A percentile compares a stretch with the other conserved stretches of the same genome.
phyloP scores from a whole-genome alignment of 2,329 filamentous ascomycete species.

The Alternaria incomplexa region DNA sequence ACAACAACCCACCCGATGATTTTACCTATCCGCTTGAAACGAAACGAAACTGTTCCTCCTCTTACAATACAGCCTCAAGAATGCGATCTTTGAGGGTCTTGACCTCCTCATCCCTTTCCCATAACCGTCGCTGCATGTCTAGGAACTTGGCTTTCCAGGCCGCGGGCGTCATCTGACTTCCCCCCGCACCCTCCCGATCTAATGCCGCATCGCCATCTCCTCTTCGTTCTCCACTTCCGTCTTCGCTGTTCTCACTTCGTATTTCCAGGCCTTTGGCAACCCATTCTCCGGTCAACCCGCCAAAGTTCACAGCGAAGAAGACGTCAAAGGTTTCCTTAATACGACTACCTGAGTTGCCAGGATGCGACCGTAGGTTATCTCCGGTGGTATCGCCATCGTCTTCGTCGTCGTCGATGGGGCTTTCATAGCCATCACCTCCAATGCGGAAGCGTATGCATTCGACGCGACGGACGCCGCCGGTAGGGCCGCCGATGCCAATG shows the following conservation, averaged over 20 bases:
- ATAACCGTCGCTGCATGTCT: slow-evolving; percentile 42
- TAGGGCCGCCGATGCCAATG: slow-evolving; percentile 43
- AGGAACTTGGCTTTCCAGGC: slow-evolving; percentile 46
- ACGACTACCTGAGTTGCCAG: slow-evolving; percentile 6
- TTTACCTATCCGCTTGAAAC: neutral
- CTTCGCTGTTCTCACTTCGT: neutral
- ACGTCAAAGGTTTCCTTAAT: slow-evolving; percentile 54
- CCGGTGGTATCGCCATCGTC: slow-evolving; percentile 41
- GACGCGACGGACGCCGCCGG: slow-evolving; percentile 47
- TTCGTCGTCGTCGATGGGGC: slow-evolving; percentile 51
- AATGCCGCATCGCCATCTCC: slow-evolving; percentile 7
- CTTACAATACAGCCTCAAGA: slow-evolving; percentile 47
- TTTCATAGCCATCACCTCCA: slow-evolving; percentile 49
- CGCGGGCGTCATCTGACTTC: slow-evolving; percentile 20
- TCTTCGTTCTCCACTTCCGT: neutral
- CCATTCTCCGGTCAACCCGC: slow-evolving; percentile 52
- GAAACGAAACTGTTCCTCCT: neutral
- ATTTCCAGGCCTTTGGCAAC: slow-evolving; percentile 48
- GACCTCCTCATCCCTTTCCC: slow-evolving; percentile 44
- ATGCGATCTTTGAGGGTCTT: slow-evolving; percentile 46
- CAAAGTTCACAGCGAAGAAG: slow-evolving; percentile 51
- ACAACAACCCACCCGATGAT: neutral
- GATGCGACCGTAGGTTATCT: neutral
- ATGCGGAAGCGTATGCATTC: slow-evolving; percentile 51
- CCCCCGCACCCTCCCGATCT: slow-evolving; percentile 6